Conservation (phyloP, 176 grass and related monocot species). For the Juncus inflexus region DNA sequence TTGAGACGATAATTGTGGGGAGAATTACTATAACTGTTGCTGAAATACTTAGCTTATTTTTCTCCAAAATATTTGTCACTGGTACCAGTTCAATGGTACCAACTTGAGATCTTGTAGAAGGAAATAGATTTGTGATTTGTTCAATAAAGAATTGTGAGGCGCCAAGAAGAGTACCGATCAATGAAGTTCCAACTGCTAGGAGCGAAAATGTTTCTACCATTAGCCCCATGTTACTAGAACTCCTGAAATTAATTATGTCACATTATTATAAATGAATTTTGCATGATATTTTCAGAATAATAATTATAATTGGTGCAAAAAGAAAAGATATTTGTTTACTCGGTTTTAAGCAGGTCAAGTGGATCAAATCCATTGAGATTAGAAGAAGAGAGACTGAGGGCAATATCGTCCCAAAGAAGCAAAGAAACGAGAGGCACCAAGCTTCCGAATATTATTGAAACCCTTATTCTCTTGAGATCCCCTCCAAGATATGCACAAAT, state of each 20-base stretch:
- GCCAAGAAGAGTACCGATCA: constrained; percentile 68
- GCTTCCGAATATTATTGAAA: constrained; percentile 64
- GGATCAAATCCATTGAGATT: constrained; percentile 42
- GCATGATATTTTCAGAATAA: not conserved
- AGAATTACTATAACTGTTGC: constrained; percentile 43
- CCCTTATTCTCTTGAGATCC: constrained; percentile 55
- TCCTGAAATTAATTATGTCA: constrained; percentile 17
- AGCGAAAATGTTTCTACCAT: constrained; percentile 71
- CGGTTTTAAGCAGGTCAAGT: constrained; percentile 50
- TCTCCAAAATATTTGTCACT: constrained; percentile 9
- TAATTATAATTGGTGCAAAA: not conserved
- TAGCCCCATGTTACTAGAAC: constrained; percentile 43
- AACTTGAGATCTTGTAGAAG: constrained; percentile 18
- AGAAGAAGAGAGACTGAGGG: constrained; percentile 48
- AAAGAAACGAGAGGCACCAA: constrained; percentile 59
- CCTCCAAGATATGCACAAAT: constrained; percentile 78
- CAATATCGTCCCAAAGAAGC: constrained; percentile 75
- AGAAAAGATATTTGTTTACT: constrained; percentile 31
- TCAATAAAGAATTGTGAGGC: constrained; percentile 80
- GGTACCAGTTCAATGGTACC: constrained; percentile 4
- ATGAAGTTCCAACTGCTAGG: constrained; percentile 66
- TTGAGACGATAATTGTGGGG: constrained; percentile 48
- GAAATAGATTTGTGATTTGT: constrained; percentile 42
- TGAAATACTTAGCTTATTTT: constrained; percentile 32
- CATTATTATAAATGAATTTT: not conserved